A percentile compares a stretch with the other conserved stretches of the same genome.
Conservation (phyloP, 1,284 basidiomycete genomes). For the Cryptococcus sp. region DNA sequence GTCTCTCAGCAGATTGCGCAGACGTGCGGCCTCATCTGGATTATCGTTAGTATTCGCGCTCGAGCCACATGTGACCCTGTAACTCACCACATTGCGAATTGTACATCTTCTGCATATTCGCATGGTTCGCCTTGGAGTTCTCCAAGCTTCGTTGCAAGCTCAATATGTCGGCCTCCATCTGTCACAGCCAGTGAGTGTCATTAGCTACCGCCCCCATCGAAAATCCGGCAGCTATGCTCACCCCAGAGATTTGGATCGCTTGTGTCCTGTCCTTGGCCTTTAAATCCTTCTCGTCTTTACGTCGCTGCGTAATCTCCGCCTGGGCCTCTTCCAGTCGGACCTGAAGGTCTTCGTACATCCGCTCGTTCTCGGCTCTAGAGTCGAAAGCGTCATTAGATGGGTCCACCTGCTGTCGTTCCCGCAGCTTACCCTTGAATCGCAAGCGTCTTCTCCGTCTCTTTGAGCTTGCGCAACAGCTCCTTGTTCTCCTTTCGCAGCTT, state of each 20-base stretch:
- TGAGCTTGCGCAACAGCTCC: conserved; percentile 66
- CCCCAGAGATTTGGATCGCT: conserved; percentile 45
- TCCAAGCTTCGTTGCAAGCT: conserved; percentile 70
- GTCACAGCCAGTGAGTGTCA: conserved; percentile 41
- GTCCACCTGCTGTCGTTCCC: no score
- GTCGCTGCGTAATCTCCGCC: conserved; percentile 67
- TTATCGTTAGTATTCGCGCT: conserved; percentile 13
- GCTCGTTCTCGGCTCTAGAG: conserved; percentile 61
- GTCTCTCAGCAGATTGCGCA: conserved; percentile 66
- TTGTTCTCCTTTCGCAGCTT: conserved; percentile 66
- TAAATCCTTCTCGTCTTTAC: conserved; percentile 84
- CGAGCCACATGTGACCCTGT: not conserved
- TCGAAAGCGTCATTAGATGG: not conserved
- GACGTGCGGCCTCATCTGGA: conserved; percentile 68
- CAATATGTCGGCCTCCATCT: conserved; percentile 70
- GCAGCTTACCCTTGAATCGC: conserved; percentile 47
- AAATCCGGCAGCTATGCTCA: conserved; percentile 12
- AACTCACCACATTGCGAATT: conserved; percentile 73
- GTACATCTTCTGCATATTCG: conserved; percentile 74
- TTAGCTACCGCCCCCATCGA: not conserved
- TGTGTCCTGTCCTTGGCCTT: conserved; percentile 64
- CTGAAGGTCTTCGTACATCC: conserved; percentile 71
- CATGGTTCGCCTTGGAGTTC: conserved; percentile 63
- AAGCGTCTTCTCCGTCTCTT: conserved; percentile 66
- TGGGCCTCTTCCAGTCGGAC: conserved; percentile 65